Base-by-base conservation (phyloP, 768 basidiomycete genomes). In the Naganishia vishniacii region DNA sequence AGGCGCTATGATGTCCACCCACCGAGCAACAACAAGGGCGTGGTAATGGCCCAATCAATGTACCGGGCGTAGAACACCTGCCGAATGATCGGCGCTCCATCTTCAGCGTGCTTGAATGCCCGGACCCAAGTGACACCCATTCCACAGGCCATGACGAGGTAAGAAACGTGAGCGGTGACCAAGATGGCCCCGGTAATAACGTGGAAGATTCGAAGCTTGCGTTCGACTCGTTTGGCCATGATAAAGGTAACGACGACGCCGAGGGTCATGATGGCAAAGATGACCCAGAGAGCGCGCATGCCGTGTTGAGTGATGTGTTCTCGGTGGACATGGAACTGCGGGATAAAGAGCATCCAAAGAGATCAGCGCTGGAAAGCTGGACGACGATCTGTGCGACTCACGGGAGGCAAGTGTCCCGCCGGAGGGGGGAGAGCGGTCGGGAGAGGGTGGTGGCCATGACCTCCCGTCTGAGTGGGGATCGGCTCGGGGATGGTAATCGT, bases 141-240 rank as follows among this genome's bases (percentile, higher is more conserved):
- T 16, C 71, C 73, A 31, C 70, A 70, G 23, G 75, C 71, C 74
- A 74, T 75, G 65, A 71, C 72, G 32, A 75, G 62, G 69, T 77
- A 77, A n/a, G 72, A 71, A 31, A 51, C 61, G 48, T 61, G 46
- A 8, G 75, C 73, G 46, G 68, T 71, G 56, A 67, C 72, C 49
- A 77, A 67, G 41, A 77, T 71, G 26, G 67, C 61, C n/a, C 71
- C 70, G 58, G 72, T 72, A 34, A 75, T 49, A 64, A 72, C 68
- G 67, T 77, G 74, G 73, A 77, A 77, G 32, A 72, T 51, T 31
- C 75, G 47, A 26, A 73, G 66, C 44, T 70, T 66, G 49, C 69
- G 72, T 62, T 75, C 74, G 37, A 73, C 72, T 45, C 75, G 65
- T 34, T 74, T 51, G 34, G 72, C 64, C 44, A 75, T 59, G 62